Base-by-base conservation (phyloP, 2,329 filamentous ascomycete species). In the Camillea tinctor region DNA sequence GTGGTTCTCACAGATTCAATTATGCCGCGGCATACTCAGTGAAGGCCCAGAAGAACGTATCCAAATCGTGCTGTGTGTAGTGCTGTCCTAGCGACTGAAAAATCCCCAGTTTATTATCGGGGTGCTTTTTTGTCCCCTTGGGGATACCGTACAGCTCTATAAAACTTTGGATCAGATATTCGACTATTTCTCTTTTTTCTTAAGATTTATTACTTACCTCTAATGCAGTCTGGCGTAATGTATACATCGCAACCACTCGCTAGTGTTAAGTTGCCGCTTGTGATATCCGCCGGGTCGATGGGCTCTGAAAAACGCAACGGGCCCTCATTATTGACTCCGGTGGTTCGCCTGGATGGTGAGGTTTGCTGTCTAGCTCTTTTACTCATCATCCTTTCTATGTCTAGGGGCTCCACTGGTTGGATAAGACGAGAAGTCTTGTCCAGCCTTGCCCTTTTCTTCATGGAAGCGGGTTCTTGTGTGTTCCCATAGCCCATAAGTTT, bases 61-160 rank as follows among this genome's bases (percentile, higher is more conserved):
- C 66, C 20, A 80, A 70, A 59, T 79, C 77, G 17, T 74, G 68
- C 52, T 77, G 74, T 4, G 74, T 73, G 56, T 79, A 80, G 52
- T 73, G 73, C 49, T 79, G 74, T n/a, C 73, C 69, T 11, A 73
- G 66, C 8, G 75, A 72, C 60, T 80, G 73, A 57, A 78, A 77
- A 50, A 81, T 77, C 17, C 77, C 77, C 59, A 79, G 71, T 54
- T 72, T 71, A 64, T 79, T 79, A 50, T 70, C 69, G 3, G 71
- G 59, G 20, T 71, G 64, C 0, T 73, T 69, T 50, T 68, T 69
- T 1, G 66, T 69, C 9, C 66, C 72, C 44, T 68, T 64, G 17
- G 75, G 73, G 52, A 80, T 74, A 53, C 74, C 72, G 66, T 80
- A 80, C 50, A 69, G 58, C 11, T 60, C 67, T 67, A 20, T 5